Evolutionary conservation across 345 rosid genomes (phyloP).

Genomic region (Gynandropsis gynandra): DNA sequence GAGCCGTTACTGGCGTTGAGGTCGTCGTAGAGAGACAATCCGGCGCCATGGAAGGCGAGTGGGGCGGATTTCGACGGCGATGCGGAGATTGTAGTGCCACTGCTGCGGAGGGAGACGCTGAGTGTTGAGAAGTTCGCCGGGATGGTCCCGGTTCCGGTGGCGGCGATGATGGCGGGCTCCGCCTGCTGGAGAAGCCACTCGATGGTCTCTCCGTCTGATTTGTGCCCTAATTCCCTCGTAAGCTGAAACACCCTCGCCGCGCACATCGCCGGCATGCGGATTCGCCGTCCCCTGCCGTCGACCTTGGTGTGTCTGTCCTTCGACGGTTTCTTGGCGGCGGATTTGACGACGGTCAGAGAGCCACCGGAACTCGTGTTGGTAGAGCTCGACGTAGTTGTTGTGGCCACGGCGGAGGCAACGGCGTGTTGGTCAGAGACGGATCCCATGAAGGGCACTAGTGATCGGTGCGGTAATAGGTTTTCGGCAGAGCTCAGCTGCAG

Average conservation of each 20-base stretch:
- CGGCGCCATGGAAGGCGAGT: slow-evolving; percentile 46
- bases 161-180: slow-evolving; percentile 63
- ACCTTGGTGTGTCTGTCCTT: slow-evolving; percentile 84
- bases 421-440: slow-evolving; percentile 34
- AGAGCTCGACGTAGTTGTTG: slow-evolving; percentile 14
- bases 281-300: slow-evolving; percentile 79
- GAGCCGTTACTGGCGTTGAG: slow-evolving; percentile 25
- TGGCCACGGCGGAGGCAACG: neutral
- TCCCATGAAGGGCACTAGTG: slow-evolving; percentile 41
- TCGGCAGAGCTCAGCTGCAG: slow-evolving; percentile 31
- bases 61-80: slow-evolving; percentile 54
- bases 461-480: slow-evolving; percentile 29
- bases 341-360: slow-evolving; percentile 22
- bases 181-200: slow-evolving; percentile 87
- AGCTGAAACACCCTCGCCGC: slow-evolving; percentile 82
- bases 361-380: slow-evolving; percentile 25
- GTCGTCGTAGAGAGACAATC: slow-evolving; percentile 37
- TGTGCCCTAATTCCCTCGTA: slow-evolving; percentile 66
- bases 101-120: slow-evolving; percentile 58
- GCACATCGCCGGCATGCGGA: slow-evolving; percentile 81
- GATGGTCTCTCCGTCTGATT: slow-evolving; percentile 79
- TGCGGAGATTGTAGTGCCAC: slow-evolving; percentile 50
- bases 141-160: slow-evolving; percentile 79
- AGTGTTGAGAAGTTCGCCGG: slow-evolving; percentile 82
- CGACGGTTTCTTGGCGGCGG: slow-evolving; percentile 48